A percentile compares a stretch with the other conserved stretches of the same genome.
Conservation (phyloP, 306 rosid species). For the Pachyrhizus erosus region DNA sequence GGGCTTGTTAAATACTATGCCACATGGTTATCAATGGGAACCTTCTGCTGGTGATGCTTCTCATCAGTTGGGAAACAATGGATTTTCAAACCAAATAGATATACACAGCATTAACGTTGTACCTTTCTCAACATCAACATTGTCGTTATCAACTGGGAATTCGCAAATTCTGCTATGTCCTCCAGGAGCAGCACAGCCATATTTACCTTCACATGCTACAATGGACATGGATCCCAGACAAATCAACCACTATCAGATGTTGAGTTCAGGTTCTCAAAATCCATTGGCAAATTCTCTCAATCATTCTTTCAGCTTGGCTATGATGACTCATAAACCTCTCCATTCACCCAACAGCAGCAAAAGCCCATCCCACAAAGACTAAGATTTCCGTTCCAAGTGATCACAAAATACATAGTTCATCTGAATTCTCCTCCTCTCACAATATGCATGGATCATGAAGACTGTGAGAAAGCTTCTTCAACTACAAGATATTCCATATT, state of each 20-base stretch:
- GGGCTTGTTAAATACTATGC: constrained; percentile 46
- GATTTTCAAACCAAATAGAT: constrained; percentile 48
- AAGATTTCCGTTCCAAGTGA: constrained; percentile 57
- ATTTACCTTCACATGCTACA: constrained; percentile 47
- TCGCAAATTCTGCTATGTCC: constrained; percentile 56
- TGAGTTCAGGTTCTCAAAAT: constrained; percentile 47
- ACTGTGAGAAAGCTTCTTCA: constrained; percentile 31
- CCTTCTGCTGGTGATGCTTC: constrained; percentile 26
- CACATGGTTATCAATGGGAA: constrained; percentile 47
- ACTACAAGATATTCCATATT: neutral
- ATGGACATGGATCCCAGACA: constrained; percentile 63
- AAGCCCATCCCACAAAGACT: constrained; percentile 51
- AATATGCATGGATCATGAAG: constrained; percentile 40
- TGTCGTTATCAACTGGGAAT: constrained; percentile 69
- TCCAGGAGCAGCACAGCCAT: constrained; percentile 52
- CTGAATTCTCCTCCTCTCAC: constrained; percentile 18
- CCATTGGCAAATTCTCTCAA: constrained; percentile 36
- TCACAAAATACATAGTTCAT: constrained; percentile 33
- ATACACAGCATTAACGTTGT: constrained; percentile 42
- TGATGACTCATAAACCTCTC: constrained; percentile 54
- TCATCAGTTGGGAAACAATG: constrained; percentile 48
- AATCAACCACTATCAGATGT: constrained; percentile 64
- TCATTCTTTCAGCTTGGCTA: constrained; percentile 58
- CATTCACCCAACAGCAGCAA: constrained; percentile 48
- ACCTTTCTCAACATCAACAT: constrained; percentile 59